phyloP scores from a whole-genome alignment of 2,329 filamentous ascomycete species.

The Fusarium acutatum region DNA sequence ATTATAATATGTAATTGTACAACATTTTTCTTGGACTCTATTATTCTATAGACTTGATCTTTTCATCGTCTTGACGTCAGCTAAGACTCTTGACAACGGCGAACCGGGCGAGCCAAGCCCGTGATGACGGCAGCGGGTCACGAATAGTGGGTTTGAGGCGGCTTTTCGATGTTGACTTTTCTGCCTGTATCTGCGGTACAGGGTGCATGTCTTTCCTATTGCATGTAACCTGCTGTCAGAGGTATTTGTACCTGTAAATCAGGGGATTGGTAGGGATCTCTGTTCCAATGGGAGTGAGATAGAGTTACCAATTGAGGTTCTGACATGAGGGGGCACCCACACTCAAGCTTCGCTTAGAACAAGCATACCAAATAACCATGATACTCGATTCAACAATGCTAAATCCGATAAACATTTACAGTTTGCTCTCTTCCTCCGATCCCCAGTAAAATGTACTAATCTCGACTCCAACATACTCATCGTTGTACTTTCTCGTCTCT shows the following conservation, averaged over 20 bases:
- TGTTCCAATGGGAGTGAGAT: constrained; percentile 10
- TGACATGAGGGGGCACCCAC: background rate
- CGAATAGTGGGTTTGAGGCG: constrained; percentile 18
- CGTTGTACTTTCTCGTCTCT: constrained; percentile 55
- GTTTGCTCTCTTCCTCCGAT: constrained; percentile 32
- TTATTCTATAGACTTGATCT: background rate
- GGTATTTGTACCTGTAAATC: constrained; percentile 24
- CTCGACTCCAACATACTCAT: constrained; percentile 58
- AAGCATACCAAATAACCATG: constrained; percentile 16
- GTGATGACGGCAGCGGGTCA: constrained; percentile 35
- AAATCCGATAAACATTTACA: background rate
- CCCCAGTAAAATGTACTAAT: constrained; percentile 67
- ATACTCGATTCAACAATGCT: background rate
- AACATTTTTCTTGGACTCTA: background rate
- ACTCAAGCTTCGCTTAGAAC: background rate
- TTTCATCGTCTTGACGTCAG: constrained; percentile 29
- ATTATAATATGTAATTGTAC: background rate
- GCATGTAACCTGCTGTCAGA: background rate
- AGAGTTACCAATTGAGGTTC: background rate
- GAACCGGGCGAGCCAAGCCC: constrained; percentile 21
- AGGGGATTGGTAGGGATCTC: constrained; percentile 1
- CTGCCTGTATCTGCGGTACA: background rate
- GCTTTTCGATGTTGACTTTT: background rate
- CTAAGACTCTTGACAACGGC: background rate
- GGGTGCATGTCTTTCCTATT: background rate